A percentile compares a stretch with the other conserved stretches of the same genome.
Evolutionary conservation across 805 yeast species (phyloP).

Genomic region (Zygosaccharomyces kombuchaensis): DNA sequence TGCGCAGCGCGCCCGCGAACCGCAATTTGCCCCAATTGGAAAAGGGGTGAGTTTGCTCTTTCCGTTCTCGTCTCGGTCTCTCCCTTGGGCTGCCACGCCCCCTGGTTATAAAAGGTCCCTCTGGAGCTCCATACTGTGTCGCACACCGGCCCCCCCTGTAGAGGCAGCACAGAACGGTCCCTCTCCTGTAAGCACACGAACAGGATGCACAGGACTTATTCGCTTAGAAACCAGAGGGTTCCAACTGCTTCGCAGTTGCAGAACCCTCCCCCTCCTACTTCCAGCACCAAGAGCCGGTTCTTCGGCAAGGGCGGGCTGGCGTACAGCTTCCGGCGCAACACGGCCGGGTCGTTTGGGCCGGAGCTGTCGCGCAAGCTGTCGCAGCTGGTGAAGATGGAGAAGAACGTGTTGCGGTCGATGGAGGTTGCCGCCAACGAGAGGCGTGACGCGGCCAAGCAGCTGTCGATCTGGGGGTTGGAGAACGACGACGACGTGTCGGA

Average conservation of each 20-base stretch:
- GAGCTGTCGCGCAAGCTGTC: slow-evolving; percentile 72
- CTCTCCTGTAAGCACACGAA: background rate
- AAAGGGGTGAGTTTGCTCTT: slow-evolving; percentile 7
- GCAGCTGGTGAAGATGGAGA: slow-evolving; percentile 73
- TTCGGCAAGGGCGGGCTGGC: slow-evolving; percentile 74
- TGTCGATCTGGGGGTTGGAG: slow-evolving; percentile 82
- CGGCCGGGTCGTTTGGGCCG: slow-evolving; percentile 79
- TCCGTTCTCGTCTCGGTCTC: background rate
- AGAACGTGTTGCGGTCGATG: slow-evolving; percentile 72
- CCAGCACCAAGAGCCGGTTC: slow-evolving; percentile 78
- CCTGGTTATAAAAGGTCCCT: background rate
- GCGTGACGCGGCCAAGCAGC: slow-evolving; percentile 75
- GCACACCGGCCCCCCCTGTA: too few relatives aligned
- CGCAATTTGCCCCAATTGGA: slow-evolving; percentile 6
- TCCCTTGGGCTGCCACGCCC: background rate
- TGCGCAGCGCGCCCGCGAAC: slow-evolving; percentile 4
- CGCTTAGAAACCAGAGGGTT: slow-evolving; percentile 90
- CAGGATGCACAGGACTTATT: slow-evolving; percentile 94
- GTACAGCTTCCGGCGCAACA: slow-evolving; percentile 58
- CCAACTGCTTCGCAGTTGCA: slow-evolving; percentile 96
- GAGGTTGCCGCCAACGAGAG: slow-evolving; percentile 75
- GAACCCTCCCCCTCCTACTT: slow-evolving; percentile 90
- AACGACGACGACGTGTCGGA: slow-evolving; percentile 84
- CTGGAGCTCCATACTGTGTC: background rate
- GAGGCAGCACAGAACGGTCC: background rate